phyloP scores from a whole-genome alignment of 2,329 filamentous ascomycete species.

The Aspergillus awamori region DNA sequence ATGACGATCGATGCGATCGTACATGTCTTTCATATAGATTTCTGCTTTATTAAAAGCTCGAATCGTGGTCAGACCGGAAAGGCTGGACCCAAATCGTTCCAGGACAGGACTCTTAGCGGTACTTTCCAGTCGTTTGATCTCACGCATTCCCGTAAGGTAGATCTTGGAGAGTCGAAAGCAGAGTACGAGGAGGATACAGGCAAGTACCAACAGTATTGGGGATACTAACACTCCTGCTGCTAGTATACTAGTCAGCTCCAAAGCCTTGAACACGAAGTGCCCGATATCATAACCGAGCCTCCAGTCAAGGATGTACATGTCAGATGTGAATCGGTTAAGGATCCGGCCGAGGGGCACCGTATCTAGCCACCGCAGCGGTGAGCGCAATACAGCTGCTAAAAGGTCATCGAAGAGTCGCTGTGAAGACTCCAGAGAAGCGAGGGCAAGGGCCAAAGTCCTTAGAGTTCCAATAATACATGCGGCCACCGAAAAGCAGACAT shows the following conservation, averaged over 20 bases:
- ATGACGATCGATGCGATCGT: constrained; percentile 67
- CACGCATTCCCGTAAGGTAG: constrained; percentile 67
- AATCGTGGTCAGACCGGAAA: constrained; percentile 73
- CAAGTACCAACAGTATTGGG: constrained; percentile 64
- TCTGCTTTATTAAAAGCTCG: constrained; percentile 72
- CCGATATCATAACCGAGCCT: constrained; percentile 65
- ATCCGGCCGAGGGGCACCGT: constrained; percentile 75
- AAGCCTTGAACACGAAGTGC: constrained; percentile 61
- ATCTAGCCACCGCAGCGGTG: constrained; percentile 77
- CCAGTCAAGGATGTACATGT: constrained; percentile 73
- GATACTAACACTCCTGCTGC: constrained; percentile 69
- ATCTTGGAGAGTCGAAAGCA: constrained; percentile 61
- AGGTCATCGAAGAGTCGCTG: constrained; percentile 67
- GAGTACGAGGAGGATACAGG: constrained; percentile 59
- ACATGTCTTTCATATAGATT: constrained; percentile 70
- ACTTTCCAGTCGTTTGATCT: constrained; percentile 67
- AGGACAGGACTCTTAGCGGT: constrained; percentile 76
- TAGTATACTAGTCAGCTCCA: constrained; percentile 66
- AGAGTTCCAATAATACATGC: constrained; percentile 62
- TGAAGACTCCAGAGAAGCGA: constrained; percentile 67
- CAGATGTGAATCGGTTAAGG: constrained; percentile 74
- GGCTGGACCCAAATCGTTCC: constrained; percentile 73
- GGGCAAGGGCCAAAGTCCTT: constrained; percentile 52
- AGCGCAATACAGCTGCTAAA: constrained; percentile 67
- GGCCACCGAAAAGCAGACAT: constrained; percentile 61